A percentile compares a stretch with the other conserved stretches of the same genome.
Conservation (phyloP, 768 basidiomycete genomes). For the Termitomyces sp. region DNA sequence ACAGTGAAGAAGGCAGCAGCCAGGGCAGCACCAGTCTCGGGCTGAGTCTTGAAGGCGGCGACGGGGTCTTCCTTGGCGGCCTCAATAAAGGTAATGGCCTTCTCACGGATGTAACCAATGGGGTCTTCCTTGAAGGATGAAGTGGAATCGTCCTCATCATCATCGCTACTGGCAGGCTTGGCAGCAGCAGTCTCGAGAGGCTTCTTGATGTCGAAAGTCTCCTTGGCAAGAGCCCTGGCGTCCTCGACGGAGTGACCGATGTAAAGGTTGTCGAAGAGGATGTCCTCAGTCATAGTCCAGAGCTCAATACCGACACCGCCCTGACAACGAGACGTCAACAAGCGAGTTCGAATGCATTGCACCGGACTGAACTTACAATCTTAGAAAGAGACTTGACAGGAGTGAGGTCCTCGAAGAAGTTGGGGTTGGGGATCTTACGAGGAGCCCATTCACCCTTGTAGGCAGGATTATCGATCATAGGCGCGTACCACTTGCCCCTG, state of each 20-base stretch:
- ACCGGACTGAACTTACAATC: conserved; percentile 53
- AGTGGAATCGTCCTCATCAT: conserved; percentile 47
- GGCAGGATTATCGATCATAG: conserved; percentile 93
- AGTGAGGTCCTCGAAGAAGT: conserved; percentile 82
- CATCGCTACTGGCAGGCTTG: conserved; percentile 46
- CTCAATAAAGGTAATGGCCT: conserved; percentile 78
- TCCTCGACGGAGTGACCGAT: conserved; percentile 86
- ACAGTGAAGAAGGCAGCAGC: conserved; percentile 71
- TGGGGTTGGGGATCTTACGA: conserved; percentile 86
- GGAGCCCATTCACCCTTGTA: conserved; percentile 97
- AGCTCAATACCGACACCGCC: conserved; percentile 97
- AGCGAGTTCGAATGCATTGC: not conserved
- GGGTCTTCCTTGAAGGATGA: conserved; percentile 68
- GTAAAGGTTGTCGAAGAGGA: conserved; percentile 92
- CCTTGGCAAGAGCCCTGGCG: conserved; percentile 76
- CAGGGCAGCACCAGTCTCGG: conserved; percentile 82
- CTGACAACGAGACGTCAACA: conserved; percentile 28
- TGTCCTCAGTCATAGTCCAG: conserved; percentile 99
- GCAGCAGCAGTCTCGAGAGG: conserved; percentile 65
- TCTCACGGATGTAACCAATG: conserved; percentile 73
- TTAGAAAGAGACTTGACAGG: conserved; percentile 82
- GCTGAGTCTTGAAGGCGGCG: conserved; percentile 81
- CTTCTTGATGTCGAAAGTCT: conserved; percentile 93
- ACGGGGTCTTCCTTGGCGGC: conserved; percentile 73
- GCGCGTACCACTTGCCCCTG: conserved; percentile 98